These are phyloP conservation scores for Senecio squalidus DNA, from an alignment of 140 eudicot genomes.

Conservation along the genomic window DNA sequence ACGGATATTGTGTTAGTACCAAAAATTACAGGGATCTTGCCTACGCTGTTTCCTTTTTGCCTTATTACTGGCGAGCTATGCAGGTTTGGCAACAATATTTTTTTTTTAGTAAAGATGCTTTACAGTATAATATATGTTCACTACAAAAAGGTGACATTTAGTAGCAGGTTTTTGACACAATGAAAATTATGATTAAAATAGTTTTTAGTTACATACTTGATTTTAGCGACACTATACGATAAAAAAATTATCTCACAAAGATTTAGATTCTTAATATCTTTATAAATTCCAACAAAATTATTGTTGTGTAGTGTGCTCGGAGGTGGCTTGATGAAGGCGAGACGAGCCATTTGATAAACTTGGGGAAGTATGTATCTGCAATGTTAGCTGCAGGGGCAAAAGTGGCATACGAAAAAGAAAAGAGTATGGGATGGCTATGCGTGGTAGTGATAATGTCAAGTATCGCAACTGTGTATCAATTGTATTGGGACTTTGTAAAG, in stretches of 20 bases:
- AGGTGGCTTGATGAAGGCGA: conserved; percentile 99
- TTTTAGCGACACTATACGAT: too few relatives aligned
- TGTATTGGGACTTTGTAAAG: conserved; percentile 97
- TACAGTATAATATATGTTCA: not conserved
- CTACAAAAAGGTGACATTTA: too few relatives aligned
- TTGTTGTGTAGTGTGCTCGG: conserved; percentile 74
- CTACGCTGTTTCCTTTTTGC: conserved; percentile 93
- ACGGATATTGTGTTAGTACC: conserved; percentile 70
- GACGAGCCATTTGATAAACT: conserved; percentile 67
- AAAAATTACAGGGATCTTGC: conserved; percentile 82
- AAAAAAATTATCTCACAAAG: too few relatives aligned
- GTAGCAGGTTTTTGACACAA: too few relatives aligned
- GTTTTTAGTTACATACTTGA: too few relatives aligned
- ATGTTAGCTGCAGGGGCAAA: conserved; percentile 99
- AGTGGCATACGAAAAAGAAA: conserved; percentile 91
- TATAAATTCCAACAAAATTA: too few relatives aligned
- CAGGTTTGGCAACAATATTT: conserved; percentile 47
- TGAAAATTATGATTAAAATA: too few relatives aligned
- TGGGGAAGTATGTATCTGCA: conserved; percentile 94
- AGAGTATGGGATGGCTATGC: conserved; percentile 62
- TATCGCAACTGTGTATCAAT: conserved; percentile 79
- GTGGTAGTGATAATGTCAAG: conserved; percentile 79
- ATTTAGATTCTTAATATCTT: too few relatives aligned
- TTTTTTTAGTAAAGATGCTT: not conserved
- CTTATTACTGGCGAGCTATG: conserved; percentile 99